Conservation (phyloP, 176 grass and related monocot species). For the Puya raimondii region DNA sequence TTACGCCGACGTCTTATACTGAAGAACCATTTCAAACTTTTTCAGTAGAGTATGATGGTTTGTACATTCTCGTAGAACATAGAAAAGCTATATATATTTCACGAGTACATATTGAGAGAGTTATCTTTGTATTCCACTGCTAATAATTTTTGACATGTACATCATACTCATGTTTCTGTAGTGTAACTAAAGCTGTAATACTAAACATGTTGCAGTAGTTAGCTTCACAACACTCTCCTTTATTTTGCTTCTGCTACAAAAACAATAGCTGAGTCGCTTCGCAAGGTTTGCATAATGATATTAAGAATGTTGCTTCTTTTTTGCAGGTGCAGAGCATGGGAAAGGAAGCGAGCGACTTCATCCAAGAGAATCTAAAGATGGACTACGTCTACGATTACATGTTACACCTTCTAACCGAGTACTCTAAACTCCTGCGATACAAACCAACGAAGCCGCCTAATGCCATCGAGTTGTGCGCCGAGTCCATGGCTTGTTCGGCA, state of each 20-base stretch:
- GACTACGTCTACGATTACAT: constrained; percentile 83
- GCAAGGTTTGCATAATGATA: no score
- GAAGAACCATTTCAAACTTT: not conserved
- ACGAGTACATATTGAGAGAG: no score
- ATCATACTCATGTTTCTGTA: not conserved
- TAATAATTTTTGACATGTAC: no score
- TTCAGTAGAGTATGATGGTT: no score
- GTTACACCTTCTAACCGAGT: constrained; percentile 72
- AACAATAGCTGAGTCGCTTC: not conserved
- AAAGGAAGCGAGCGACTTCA: constrained; percentile 57
- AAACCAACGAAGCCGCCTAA: constrained; percentile 54
- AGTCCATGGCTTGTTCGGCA: constrained; percentile 65
- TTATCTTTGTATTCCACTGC: no score
- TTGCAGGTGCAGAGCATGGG: constrained; percentile 65
- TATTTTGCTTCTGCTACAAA: not conserved
- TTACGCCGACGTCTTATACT: not conserved
- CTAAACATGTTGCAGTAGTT: not conserved
- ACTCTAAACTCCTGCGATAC: constrained; percentile 70
- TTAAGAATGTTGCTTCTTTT: not conserved
- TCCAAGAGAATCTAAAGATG: constrained; percentile 61
- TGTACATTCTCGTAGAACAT: no score
- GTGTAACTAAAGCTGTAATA: not conserved
- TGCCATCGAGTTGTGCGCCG: constrained; percentile 48
- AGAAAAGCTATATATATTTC: no score
- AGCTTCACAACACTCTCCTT: not conserved